Evolutionary conservation across 2,329 filamentous ascomycete species (phyloP), one percentile per base, ranked within the genome.

Genomic region (Shiraia sp.): DNA sequence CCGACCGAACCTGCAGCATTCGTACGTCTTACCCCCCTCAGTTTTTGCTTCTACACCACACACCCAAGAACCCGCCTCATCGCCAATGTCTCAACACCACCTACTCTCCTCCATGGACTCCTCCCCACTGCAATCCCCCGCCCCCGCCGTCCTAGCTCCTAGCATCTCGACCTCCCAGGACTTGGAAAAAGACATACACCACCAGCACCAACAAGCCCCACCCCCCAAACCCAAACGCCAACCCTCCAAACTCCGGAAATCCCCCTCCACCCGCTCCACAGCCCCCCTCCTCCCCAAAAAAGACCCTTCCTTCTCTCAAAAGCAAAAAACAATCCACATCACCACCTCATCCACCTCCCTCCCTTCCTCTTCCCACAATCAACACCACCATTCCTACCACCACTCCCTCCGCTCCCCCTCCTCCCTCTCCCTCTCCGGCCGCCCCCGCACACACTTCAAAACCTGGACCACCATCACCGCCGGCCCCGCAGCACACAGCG

Each of bases 11-110:
- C 43, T 65, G 24, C 65, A 71, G 47, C 66, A 72, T 44, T 57
- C 67, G 72, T 74, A 70, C 51, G 68, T 67, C 42, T 41, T 39
- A 24, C 48, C 53, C 46, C 47, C 55, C 45, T 43, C 10, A 28
- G 26, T 28, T 28, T 10, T 44, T 23, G 38, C 47, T 8, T 44
- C 50, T 27, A 35, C 36, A 28, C 35, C 52, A 44, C 41, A 23
- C 28, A 42, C 53, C 42, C 26, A n/a, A 5, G 10, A 12, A n/a
- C 4, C 5, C 26, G 13, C 28, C 16, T 17, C 31, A 6, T 34
- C 51, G 19, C 54, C 59, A 32, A 59, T 47, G n/a, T 56, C 52
- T 32, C 48, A 49, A 53, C 42, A 43, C 30, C 47, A 40, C 26
- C 40, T 48, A 12, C 47, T 46, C 10, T 45, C 47, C 8, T 40